phyloP scores from a whole-genome alignment of 371 early-diverging fungal genomes.

The Rozella allomycis region DNA sequence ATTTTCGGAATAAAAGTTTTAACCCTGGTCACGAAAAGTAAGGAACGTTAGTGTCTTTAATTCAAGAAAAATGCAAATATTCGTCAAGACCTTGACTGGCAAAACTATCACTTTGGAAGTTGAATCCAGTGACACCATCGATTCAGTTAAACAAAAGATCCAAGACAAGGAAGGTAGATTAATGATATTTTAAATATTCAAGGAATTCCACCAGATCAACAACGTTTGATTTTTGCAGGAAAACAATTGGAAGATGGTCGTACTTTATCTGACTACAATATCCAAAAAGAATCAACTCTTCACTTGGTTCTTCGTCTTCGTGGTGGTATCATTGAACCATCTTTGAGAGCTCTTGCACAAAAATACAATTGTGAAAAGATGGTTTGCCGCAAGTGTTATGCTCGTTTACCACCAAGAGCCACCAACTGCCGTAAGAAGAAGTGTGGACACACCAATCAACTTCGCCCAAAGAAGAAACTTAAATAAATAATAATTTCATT shows the following conservation, averaged over 20 bases:
- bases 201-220: slow-evolving; percentile 65
- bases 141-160: slow-evolving; percentile 44
- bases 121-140: slow-evolving; percentile 47
- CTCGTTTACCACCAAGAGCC: slow-evolving; percentile 96
- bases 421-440: slow-evolving; percentile 99
- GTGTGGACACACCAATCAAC: slow-evolving; percentile 98
- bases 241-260: slow-evolving; percentile 88
- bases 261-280: slow-evolving; percentile 62
- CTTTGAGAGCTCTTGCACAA: slow-evolving; percentile 85
- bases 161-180: slow-evolving; percentile 44
- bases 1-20: too few relatives aligned
- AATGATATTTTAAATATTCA: too few relatives aligned
- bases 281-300: slow-evolving; percentile 91
- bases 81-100: slow-evolving; percentile 34
- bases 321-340: slow-evolving; percentile 84
- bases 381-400: slow-evolving; percentile 99
- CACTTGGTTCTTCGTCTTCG: slow-evolving; percentile 95
- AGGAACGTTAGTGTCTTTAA: too few relatives aligned
- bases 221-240: slow-evolving; percentile 90
- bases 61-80: slow-evolving; percentile 26
- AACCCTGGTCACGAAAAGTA: too few relatives aligned
- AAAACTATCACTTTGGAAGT: slow-evolving; percentile 67
- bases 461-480: slow-evolving; percentile 37
- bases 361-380: slow-evolving; percentile 98
- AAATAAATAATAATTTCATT: too few relatives aligned